These are phyloP conservation scores for Wickerhamomyces mucosus DNA, from an alignment of 805 yeast species.

Conservation along the genomic window DNA sequence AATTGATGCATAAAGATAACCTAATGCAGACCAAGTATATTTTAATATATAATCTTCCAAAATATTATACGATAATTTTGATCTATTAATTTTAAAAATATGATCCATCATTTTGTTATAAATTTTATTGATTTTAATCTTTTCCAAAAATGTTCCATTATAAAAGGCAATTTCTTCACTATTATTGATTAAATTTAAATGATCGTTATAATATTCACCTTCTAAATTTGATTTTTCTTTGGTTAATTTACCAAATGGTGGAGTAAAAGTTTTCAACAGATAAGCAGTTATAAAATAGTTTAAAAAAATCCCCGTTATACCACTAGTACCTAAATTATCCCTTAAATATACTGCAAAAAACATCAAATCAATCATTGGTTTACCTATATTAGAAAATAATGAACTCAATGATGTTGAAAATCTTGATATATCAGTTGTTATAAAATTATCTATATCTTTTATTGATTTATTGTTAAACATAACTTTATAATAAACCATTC, in stretches of 20 bases:
- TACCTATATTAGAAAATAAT: conserved; percentile 81
- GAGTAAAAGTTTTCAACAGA: conserved; percentile 63
- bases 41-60: conserved; percentile 82
- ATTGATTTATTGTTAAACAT: conserved; percentile 38
- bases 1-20: conserved; percentile 82
- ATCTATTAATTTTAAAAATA: conserved; percentile 41
- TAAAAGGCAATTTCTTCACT: conserved; percentile 93
- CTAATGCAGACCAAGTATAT: conserved; percentile 92
- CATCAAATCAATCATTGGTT: conserved; percentile 79
- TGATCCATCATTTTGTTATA: conserved; percentile 51
- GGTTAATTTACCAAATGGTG: conserved; percentile 74
- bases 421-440: conserved; percentile 74
- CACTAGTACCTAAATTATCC: conserved; percentile 81
- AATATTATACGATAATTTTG: conserved; percentile 58
- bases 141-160: conserved; percentile 79
- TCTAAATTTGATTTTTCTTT: conserved; percentile 69
- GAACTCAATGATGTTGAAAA: conserved; percentile 78
- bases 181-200: conserved; percentile 74
- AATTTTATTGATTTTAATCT: conserved; percentile 48
- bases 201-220: conserved; percentile 83
- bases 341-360: conserved; percentile 78
- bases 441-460: conserved; percentile 69
- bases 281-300: conserved; percentile 78
- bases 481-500: conserved; percentile 75
- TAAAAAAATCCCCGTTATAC: conserved; percentile 69